Base-by-base conservation (phyloP, 2,329 filamentous ascomycete species). In the Cercospora sojina region DNA sequence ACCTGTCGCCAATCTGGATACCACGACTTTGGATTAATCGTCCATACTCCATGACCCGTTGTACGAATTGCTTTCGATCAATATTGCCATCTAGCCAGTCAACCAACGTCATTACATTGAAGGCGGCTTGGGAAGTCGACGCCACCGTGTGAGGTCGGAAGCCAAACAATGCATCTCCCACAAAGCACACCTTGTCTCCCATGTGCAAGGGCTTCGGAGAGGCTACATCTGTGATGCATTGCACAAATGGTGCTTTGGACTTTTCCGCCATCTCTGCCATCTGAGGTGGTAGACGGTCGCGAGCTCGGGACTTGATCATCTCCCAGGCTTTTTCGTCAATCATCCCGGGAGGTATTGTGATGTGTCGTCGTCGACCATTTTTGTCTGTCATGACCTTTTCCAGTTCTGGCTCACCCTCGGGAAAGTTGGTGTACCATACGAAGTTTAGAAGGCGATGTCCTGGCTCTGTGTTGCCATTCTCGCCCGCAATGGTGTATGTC, bases 401-500 rank as follows among this genome's bases (percentile, higher is more conserved):
- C 32, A 82, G 76, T 55, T 80, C 79, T 2, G 73, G 59, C 0
- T 77, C 78, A 8, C 72, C 74, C 16, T 79, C 76, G 0, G 76
- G 70, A 16, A 80, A 74, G 67, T 82, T 80, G 56, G 73, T 77
- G 71, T 83, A 84, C 76, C 80, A 83, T 2, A 83, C 79, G 62
- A 79, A 83, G 67, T 83, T 83, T 56, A 83, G 73, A 5, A 82
- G 77, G 5, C 80, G 79, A n/a, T 80, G 70, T 3, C 79, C 80
- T 0, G 75, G 74, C 16, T 75, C 72, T 2, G 81, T 76, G 16
- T 73, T 76, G 5, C 81, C 81, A 53, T 80, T 73, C 38, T 78
- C 74, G 3, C 79, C 78, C 0, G 81, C 82, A 29, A 84, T 82
- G 9, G 79, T 76, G 69, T 83, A 83, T 4, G 77, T 79, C 8